Percentiles rank a stretch among this genome's conserved stretches.
phyloP scores from a whole-genome alignment of 2,329 filamentous ascomycete genomes.

The Chalaropsis thielavioides region DNA sequence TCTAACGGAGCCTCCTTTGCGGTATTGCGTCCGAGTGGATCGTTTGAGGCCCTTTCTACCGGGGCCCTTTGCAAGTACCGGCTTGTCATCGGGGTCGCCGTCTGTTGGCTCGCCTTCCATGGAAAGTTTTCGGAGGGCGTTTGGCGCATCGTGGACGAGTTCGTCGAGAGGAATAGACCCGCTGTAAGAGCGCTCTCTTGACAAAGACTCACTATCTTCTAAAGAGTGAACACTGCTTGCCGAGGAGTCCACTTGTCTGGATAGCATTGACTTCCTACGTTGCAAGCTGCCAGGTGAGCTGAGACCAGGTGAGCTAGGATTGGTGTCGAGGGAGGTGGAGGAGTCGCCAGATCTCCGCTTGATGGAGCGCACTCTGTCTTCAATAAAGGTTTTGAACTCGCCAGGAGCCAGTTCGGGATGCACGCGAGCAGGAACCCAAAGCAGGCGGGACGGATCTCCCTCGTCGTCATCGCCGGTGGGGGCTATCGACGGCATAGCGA shows the following conservation, averaged over 20 bases:
- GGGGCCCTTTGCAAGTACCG: slow-evolving; percentile 66
- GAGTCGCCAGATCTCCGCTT: slow-evolving; percentile 67
- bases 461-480: slow-evolving; percentile 64
- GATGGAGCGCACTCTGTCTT: slow-evolving; percentile 83
- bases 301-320: slow-evolving; percentile 26
- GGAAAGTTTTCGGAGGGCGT: slow-evolving; percentile 53
- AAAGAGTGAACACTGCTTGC: slow-evolving; percentile 49
- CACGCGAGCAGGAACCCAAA: slow-evolving; percentile 90
- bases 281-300: slow-evolving; percentile 41
- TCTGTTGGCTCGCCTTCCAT: slow-evolving; percentile 43
- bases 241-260: slow-evolving; percentile 70
- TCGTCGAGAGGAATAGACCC: slow-evolving; percentile 53
- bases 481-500: slow-evolving; percentile 58
- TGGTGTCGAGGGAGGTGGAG: slow-evolving; percentile 40
- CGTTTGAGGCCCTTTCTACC: slow-evolving; percentile 63
- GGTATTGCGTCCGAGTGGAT: slow-evolving; percentile 83
- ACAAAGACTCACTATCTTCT: slow-evolving; percentile 70
- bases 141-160: slow-evolving; percentile 65
- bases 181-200: slow-evolving; percentile 49
- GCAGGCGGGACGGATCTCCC: slow-evolving; percentile 71
- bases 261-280: slow-evolving; percentile 92
- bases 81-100: slow-evolving; percentile 43
- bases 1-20: slow-evolving; percentile 68
- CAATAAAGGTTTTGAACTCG: slow-evolving; percentile 92
- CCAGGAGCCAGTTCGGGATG: slow-evolving; percentile 90